A percentile compares a stretch with the other conserved stretches of the same genome.
These are phyloP conservation scores for Entomophthora muscae DNA, from an alignment of 371 early-diverging fungal species.

Conservation along the genomic window DNA sequence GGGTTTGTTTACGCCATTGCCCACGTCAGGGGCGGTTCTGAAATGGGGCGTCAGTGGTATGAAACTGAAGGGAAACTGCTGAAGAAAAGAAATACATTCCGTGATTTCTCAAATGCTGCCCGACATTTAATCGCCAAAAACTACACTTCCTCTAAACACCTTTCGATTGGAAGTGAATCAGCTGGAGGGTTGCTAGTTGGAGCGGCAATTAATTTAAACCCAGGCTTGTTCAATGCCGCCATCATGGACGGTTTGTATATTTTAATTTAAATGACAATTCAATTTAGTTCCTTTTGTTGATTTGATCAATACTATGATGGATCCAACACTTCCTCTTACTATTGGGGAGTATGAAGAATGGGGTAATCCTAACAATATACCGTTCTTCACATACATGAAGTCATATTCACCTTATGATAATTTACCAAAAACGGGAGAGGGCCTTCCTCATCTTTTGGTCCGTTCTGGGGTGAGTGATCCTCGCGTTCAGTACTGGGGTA, in stretches of 20 bases:
- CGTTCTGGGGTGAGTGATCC: constrained; percentile 42
- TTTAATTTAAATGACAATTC: neutral
- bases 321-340: constrained; percentile 27
- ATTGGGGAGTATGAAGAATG: too few relatives aligned
- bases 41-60: too few relatives aligned
- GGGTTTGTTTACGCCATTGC: too few relatives aligned
- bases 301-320: constrained; percentile 31
- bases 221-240: constrained; percentile 22
- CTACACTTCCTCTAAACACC: constrained; percentile 24
- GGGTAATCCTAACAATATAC: too few relatives aligned
- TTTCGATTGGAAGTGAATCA: constrained; percentile 33
- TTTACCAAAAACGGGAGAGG: constrained; percentile 9
- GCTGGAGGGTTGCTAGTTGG: constrained; percentile 40
- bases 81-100: constrained; percentile 36
- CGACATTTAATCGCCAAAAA: too few relatives aligned
- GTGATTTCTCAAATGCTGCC: too few relatives aligned
- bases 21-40: too few relatives aligned
- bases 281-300: constrained; percentile 34
- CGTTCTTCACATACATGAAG: too few relatives aligned
- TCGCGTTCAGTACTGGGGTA: too few relatives aligned
- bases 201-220: constrained; percentile 28
- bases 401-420: too few relatives aligned
- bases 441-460: constrained; percentile 33
- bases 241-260: constrained; percentile 17
- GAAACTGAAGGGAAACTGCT: constrained; percentile 31